Percentiles rank a stretch among this genome's conserved stretches.
These are phyloP conservation scores for Lachancea fermentati DNA, from an alignment of 805 yeast species.

Conservation along the genomic window DNA sequence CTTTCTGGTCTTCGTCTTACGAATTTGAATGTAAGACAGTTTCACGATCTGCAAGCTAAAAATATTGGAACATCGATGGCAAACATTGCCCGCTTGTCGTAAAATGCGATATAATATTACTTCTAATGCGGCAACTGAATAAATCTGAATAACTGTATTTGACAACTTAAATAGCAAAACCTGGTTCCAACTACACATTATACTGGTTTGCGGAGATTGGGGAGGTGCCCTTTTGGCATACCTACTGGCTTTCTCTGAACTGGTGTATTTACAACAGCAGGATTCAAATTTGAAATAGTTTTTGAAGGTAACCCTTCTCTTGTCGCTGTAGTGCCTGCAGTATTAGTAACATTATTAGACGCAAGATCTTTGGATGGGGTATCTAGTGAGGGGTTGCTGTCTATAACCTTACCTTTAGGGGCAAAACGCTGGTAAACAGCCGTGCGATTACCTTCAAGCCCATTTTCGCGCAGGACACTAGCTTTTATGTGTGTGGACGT, in stretches of 20 bases:
- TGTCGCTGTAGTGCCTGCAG: neutral
- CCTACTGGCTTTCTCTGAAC: conserved; percentile 3
- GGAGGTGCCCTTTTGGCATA: conserved; percentile 4
- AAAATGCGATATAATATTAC: no score
- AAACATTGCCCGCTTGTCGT: no score
- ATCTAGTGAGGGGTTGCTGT: conserved; percentile 1
- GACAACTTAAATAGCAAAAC: no score
- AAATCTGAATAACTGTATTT: no score
- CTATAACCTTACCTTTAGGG: conserved; percentile 28
- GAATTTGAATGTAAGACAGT: no score
- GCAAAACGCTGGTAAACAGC: conserved; percentile 28
- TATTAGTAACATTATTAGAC: neutral
- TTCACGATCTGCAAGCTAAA: no score
- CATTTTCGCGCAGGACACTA: conserved; percentile 22
- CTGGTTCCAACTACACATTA: neutral
- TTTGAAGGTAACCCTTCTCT: no score
- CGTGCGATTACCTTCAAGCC: conserved; percentile 17
- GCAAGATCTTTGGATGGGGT: neutral
- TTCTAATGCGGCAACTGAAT: no score
- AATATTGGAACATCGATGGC: no score
- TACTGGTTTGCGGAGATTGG: neutral
- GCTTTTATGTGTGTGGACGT: conserved; percentile 54
- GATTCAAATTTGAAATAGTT: no score
- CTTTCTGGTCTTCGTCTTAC: no score
- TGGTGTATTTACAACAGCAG: no score